phyloP scores from a whole-genome alignment of 2,329 filamentous ascomycete species.

The Chaetothyriales sp. region DNA sequence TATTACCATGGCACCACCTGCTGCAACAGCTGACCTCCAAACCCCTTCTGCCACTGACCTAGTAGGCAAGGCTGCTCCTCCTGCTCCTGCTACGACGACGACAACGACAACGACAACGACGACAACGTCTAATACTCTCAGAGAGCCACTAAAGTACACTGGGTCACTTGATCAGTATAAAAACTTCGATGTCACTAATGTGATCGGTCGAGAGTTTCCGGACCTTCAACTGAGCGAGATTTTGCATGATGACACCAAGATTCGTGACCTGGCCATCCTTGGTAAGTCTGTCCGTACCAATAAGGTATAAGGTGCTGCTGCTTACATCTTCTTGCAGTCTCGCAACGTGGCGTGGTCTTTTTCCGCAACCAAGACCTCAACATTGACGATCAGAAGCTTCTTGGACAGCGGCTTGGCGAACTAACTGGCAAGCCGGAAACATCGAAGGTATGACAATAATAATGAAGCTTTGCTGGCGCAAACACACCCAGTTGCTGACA shows the following conservation, averaged over 20 bases:
- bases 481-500: not conserved
- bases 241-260: conserved; percentile 47
- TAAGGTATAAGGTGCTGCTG: not conserved
- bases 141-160: conserved; percentile 8
- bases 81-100: not conserved
- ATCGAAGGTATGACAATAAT: conserved; percentile 19
- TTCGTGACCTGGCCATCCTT: conserved; percentile 52
- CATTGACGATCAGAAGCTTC: conserved; percentile 37
- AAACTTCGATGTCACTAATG: conserved; percentile 29
- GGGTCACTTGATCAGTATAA: conserved; percentile 11
- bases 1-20: not conserved
- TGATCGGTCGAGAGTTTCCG: conserved; percentile 36
- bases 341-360: conserved; percentile 39
- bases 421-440: conserved; percentile 33
- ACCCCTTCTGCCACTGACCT: not conserved
- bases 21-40: not conserved
- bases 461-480: not conserved
- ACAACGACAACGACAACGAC: not conserved
- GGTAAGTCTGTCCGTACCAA: conserved; percentile 28
- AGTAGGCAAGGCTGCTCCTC: not conserved
- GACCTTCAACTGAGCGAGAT: conserved; percentile 35
- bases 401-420: conserved; percentile 35
- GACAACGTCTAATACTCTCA: not conserved
- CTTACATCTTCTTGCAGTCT: conserved; percentile 24
- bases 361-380: conserved; percentile 37